Conservation (phyloP, 2,329 filamentous ascomycete species). For the Biscogniauxia marginata region DNA sequence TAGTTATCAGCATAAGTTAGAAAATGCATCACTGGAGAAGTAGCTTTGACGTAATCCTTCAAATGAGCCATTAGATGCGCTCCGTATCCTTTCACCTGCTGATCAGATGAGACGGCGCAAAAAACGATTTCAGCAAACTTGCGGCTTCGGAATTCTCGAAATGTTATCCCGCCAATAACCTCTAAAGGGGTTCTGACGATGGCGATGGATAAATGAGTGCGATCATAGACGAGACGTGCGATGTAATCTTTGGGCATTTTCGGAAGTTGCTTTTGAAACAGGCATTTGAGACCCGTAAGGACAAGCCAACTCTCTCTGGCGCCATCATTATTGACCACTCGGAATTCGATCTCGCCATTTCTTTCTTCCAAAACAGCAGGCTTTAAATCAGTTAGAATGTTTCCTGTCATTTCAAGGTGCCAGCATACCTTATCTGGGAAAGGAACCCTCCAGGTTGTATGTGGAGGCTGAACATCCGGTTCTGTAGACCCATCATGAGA, state of each 20-base stretch:
- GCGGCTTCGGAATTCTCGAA: conserved; percentile 87
- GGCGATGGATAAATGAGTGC: conserved; percentile 92
- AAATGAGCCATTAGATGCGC: conserved; percentile 97
- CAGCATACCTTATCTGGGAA: too few species aligned
- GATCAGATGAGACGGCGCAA: conserved; percentile 94
- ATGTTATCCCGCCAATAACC: conserved; percentile 96
- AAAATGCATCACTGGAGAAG: conserved; percentile 96
- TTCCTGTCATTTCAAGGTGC: too few species aligned
- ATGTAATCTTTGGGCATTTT: conserved; percentile 99
- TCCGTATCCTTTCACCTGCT: conserved; percentile 98
- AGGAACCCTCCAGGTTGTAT: too few species aligned
- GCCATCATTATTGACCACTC: conserved; percentile 96
- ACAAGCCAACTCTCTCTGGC: conserved; percentile 87
- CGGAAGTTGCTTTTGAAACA: conserved; percentile 96
- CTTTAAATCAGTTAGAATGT: too few species aligned
- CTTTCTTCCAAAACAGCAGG: conserved; percentile 92
- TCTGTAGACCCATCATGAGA: too few species aligned
- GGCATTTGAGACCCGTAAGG: conserved; percentile 91
- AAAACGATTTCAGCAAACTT: conserved; percentile 98
- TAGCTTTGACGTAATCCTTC: conserved; percentile 97
- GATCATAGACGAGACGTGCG: conserved; percentile 93
- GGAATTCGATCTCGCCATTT: conserved; percentile 91
- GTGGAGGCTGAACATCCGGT: too few species aligned
- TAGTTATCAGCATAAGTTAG: conserved; percentile 99
- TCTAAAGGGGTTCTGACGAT: conserved; percentile 96